phyloP scores from a whole-genome alignment of 805 yeast species.

The Pichia membranifaciens region DNA sequence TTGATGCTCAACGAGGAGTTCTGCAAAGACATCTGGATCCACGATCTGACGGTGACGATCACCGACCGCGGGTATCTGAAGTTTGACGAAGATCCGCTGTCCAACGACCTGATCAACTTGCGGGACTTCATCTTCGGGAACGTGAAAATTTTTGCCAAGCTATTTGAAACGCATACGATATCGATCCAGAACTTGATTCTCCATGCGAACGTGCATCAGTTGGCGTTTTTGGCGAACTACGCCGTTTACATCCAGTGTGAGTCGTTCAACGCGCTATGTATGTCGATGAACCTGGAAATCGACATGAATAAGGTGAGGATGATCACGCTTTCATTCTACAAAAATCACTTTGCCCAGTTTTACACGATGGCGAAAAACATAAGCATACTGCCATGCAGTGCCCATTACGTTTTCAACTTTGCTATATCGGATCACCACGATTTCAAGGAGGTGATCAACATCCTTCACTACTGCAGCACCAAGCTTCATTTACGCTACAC shows the following conservation, averaged over 20 bases:
- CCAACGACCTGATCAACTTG: not conserved
- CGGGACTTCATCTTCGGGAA: not conserved
- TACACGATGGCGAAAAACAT: not conserved
- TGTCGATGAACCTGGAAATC: not conserved
- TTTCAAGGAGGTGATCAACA: conserved; percentile 1
- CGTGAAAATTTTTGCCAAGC: not conserved
- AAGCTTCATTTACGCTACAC: not conserved
- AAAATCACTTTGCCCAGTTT: not conserved
- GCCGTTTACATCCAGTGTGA: not conserved
- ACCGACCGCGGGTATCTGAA: not conserved
- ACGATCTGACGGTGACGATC: not conserved
- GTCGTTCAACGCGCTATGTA: not conserved
- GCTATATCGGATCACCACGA: conserved; percentile 1
- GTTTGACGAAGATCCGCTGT: not conserved
- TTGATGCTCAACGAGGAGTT: not conserved
- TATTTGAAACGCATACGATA: not conserved
- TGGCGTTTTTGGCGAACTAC: not conserved
- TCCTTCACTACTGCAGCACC: not conserved
- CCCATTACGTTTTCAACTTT: not conserved
- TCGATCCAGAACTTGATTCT: conserved; percentile 1
- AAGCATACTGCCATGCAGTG: not conserved
- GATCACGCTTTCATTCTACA: not conserved
- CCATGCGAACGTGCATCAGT: not conserved
- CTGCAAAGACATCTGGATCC: not conserved
- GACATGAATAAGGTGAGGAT: not conserved